Percentiles rank a stretch among this genome's conserved stretches.
These are phyloP conservation scores for Imleria badia DNA, from an alignment of 768 basidiomycete species.

Conservation along the genomic window DNA sequence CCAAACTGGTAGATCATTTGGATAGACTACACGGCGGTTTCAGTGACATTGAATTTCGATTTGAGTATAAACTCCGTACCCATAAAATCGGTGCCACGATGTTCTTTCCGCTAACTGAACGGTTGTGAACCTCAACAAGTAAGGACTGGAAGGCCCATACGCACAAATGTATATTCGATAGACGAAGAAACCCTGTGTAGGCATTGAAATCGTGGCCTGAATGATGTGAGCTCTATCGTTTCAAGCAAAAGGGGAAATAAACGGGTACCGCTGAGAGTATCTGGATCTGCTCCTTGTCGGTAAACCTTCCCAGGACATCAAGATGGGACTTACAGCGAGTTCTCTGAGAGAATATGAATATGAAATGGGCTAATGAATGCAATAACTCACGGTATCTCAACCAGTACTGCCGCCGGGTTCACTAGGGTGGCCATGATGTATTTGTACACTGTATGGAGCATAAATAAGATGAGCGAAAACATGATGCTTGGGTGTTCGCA, in stretches of 20 bases:
- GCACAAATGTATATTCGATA: constrained; percentile 7
- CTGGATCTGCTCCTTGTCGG: constrained; percentile 7
- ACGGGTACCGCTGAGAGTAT: background rate
- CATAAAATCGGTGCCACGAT: constrained; percentile 2
- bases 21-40: background rate
- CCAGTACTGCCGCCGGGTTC: background rate
- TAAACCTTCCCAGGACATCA: background rate
- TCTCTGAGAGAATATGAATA: background rate
- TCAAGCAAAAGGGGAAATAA: too few species aligned
- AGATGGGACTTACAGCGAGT: constrained; percentile 3
- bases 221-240: background rate
- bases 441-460: background rate
- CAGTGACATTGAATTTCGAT: background rate
- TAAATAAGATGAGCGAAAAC: background rate
- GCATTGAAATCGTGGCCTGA: background rate
- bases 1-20: background rate
- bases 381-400: background rate
- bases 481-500: too few species aligned
- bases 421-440: background rate
- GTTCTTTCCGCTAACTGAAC: constrained; percentile 7
- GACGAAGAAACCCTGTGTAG: constrained; percentile 4
- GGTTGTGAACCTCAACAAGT: background rate
- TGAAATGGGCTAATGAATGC: too few species aligned
- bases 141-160: background rate
- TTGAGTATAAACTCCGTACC: background rate